Conservation (phyloP, 148 eudicot genomes). For the Rhododendron mucronatum region DNA sequence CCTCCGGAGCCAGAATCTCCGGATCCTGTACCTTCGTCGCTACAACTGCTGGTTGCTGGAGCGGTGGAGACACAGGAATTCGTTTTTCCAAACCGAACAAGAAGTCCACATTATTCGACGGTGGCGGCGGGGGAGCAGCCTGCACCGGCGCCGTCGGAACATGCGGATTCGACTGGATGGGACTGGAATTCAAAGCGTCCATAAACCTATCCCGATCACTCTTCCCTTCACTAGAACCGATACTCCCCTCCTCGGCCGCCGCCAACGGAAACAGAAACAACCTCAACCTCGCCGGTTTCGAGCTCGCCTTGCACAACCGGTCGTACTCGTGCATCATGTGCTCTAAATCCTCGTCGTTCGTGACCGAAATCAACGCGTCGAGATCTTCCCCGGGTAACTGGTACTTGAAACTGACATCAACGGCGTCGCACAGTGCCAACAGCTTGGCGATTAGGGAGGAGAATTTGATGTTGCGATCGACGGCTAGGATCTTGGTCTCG, state of each 20-base stretch:
- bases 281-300: conserved; percentile 66
- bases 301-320: conserved; percentile 44
- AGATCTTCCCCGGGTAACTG: conserved; percentile 88
- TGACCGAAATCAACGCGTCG: conserved; percentile 79
- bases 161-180: conserved; percentile 21
- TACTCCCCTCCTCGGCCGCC: conserved; percentile 18
- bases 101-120: conserved; percentile 48
- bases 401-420: conserved; percentile 50
- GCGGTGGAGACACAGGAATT: neutral
- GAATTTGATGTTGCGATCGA: conserved; percentile 58
- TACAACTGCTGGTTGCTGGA: neutral
- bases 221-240: conserved; percentile 33
- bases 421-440: conserved; percentile 26
- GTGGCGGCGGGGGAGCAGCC: conserved; percentile 12
- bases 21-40: conserved; percentile 8
- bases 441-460: conserved; percentile 33
- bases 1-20: conserved; percentile 19
- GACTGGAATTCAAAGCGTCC: conserved; percentile 50
- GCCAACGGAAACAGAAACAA: conserved; percentile 47
- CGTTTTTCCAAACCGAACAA: conserved; percentile 72
- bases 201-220: conserved; percentile 52
- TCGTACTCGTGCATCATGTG: conserved; percentile 94
- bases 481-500: conserved; percentile 70
- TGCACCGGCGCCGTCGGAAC: neutral
- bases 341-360: conserved; percentile 84